Percentiles rank a stretch among this genome's conserved stretches.
These are phyloP conservation scores for Oryza australiensis DNA, from an alignment of 176 grass and related monocot genomes.

Conservation along the genomic window DNA sequence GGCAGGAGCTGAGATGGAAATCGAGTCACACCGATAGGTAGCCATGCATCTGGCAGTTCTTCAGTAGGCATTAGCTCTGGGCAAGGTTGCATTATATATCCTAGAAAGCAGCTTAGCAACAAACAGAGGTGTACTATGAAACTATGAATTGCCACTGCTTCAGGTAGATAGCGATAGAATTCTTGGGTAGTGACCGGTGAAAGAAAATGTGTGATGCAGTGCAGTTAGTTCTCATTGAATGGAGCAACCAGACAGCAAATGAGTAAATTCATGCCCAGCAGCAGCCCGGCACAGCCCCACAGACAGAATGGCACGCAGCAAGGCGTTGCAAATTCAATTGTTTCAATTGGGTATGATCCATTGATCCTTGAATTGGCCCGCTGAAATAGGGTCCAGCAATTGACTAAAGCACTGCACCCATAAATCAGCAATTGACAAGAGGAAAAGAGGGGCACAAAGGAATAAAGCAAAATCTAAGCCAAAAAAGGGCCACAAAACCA, in stretches of 20 bases:
- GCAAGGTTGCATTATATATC: neutral
- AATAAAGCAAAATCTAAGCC: slow-evolving; percentile 47
- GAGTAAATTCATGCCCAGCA: neutral
- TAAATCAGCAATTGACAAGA: slow-evolving; percentile 31
- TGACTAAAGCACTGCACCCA: slow-evolving; percentile 33
- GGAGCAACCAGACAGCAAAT: slow-evolving; percentile 10
- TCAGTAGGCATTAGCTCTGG: slow-evolving; percentile 1
- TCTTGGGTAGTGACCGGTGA: too few species aligned
- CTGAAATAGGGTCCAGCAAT: slow-evolving; percentile 36
- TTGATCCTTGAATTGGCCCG: slow-evolving; percentile 13
- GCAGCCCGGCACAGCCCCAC: slow-evolving; percentile 12
- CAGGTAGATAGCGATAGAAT: slow-evolving; percentile 2
- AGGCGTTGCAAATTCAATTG: slow-evolving; percentile 15
- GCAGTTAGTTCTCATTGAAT: slow-evolving; percentile 21
- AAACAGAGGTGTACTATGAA: too few species aligned
- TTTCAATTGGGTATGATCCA: neutral
- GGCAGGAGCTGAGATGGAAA: neutral
- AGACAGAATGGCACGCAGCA: slow-evolving; percentile 1
- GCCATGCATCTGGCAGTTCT: neutral
- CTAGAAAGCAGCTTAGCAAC: neutral
- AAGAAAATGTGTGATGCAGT: slow-evolving; percentile 9
- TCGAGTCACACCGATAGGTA: too few species aligned
- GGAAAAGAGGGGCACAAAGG: slow-evolving; percentile 19
- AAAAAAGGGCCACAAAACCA: slow-evolving; percentile 16
- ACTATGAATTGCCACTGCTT: neutral